Conservation (phyloP, 2,329 filamentous ascomycete genomes). For the Ophiostoma australiae region DNA sequence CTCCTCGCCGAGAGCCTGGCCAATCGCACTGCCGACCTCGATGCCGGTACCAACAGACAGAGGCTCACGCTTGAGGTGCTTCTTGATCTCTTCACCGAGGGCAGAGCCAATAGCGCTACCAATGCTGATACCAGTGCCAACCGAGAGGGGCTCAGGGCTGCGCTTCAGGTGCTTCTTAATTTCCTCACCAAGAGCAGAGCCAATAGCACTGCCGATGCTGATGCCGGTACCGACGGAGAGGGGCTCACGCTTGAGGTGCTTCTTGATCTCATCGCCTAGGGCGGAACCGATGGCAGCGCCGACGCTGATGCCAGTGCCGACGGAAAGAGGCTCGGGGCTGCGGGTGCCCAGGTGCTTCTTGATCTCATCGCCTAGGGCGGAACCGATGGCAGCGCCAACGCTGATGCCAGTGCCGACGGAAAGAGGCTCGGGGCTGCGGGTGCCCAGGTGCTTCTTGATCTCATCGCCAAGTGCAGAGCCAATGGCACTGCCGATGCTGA, state of each 20-base stretch:
- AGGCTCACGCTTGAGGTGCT: neutral
- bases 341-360: neutral
- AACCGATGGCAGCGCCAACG: neutral
- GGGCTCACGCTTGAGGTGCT: slow-evolving; percentile 2
- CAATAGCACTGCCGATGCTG: neutral
- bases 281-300: neutral
- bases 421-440: neutral
- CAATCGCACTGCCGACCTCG: too few relatives aligned
- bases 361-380: neutral
- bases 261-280: neutral
- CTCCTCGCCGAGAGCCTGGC: too few relatives aligned
- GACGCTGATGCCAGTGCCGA: neutral
- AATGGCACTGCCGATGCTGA: neutral
- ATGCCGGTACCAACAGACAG: neutral
- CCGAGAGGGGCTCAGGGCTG: too few relatives aligned
- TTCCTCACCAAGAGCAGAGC: neutral
- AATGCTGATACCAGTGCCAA: neutral
- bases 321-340: neutral
- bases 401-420: neutral
- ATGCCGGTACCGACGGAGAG: neutral
- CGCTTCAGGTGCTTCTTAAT: neutral
- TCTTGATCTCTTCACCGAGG: too few relatives aligned
- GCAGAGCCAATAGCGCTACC: neutral
- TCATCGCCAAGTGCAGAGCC: neutral
- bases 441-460: neutral